Evolutionary conservation across 1,284 basidiomycete species (phyloP), one percentile per base, ranked within the genome.

Genomic region (Ceratobasidium sp.): DNA sequence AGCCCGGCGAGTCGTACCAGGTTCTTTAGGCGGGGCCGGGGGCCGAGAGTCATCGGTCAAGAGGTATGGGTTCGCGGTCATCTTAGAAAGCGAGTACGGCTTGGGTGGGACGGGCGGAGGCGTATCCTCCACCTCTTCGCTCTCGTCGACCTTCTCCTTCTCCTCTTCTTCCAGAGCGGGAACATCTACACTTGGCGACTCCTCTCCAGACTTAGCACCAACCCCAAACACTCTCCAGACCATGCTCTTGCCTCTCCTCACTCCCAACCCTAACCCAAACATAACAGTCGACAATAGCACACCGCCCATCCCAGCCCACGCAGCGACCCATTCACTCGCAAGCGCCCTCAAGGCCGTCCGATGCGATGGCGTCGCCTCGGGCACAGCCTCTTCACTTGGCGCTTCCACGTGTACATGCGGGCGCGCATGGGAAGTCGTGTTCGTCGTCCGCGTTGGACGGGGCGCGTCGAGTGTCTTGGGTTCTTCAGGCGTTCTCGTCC

Each of bases 51-150:
- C 67, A 4, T n/a, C n/a, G 1, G 67, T 60, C 1, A 72, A 48
- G 44, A 27, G 11, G 45, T 72, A 72, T 45, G 67, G 67, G 45
- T 50, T 60, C 27, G 27, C 60, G 5, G 41, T 56, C 56, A 69
- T 57, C 53, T 47, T 59, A 7, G 67, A 72, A 24, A 72, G 14
- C 56, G 67, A 72, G 45, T 60, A 72, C 19, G 56, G 45, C 17
- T 72, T 72, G 14, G 67, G 67, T 4, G 67, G 67, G 15, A 72
- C 67, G 29, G 67, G 67, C 27, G 67, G 67, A 14, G 67, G 67
- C 7, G 24, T 51, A 11, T 72, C 67, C 31, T 72, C 67, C 15
- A 60, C 65, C 29, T 22, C 31, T 19, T 60, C 57, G 29, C 36
- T 33, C 8, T 41, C 65, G 22, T 51, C 36, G 9, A 17, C 36